phyloP scores from a whole-genome alignment of 2,329 filamentous ascomycete species.

The Colletotrichum costaricense region DNA sequence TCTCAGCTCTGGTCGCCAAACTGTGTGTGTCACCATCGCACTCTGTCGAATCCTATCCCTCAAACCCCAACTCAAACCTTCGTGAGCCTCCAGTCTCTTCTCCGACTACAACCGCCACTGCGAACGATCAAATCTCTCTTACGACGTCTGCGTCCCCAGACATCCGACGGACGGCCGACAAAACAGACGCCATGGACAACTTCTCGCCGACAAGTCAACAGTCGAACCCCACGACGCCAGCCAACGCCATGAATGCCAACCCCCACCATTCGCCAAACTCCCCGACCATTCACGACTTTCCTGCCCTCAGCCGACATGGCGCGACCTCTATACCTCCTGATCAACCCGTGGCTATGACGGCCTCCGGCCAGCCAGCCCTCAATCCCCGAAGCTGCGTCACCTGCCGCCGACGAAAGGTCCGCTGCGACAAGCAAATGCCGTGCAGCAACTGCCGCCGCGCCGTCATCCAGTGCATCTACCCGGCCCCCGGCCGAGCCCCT shows the following conservation, averaged over 20 bases:
- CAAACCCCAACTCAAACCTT: slow-evolving; percentile 1
- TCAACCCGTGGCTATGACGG: slow-evolving; percentile 34
- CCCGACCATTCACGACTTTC: slow-evolving; percentile 25
- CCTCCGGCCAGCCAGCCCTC: slow-evolving; percentile 45
- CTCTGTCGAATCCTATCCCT: slow-evolving; percentile 10
- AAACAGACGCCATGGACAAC: slow-evolving; percentile 5
- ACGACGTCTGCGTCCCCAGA: neutral
- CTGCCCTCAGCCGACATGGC: slow-evolving; percentile 29
- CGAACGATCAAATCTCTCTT: neutral
- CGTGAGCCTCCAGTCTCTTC: neutral
- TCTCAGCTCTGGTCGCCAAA: neutral
- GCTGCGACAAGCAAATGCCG: slow-evolving; percentile 82
- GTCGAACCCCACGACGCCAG: slow-evolving; percentile 25
- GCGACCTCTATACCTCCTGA: slow-evolving; percentile 34
- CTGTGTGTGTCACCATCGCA: slow-evolving; percentile 14
- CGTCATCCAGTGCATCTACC: slow-evolving; percentile 78
- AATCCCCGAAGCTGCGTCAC: slow-evolving; percentile 64
- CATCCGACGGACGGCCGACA: neutral
- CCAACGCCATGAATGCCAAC: slow-evolving; percentile 11
- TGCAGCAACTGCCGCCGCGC: slow-evolving; percentile 81
- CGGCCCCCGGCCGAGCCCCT: slow-evolving; percentile 78
- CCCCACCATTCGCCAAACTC: slow-evolving; percentile 31
- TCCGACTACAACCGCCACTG: neutral
- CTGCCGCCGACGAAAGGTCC: slow-evolving; percentile 72
- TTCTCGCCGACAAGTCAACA: slow-evolving; percentile 27